Evolutionary conservation across 2,329 filamentous ascomycete genomes (phyloP).

Genomic region (Monilinia fructigena): DNA sequence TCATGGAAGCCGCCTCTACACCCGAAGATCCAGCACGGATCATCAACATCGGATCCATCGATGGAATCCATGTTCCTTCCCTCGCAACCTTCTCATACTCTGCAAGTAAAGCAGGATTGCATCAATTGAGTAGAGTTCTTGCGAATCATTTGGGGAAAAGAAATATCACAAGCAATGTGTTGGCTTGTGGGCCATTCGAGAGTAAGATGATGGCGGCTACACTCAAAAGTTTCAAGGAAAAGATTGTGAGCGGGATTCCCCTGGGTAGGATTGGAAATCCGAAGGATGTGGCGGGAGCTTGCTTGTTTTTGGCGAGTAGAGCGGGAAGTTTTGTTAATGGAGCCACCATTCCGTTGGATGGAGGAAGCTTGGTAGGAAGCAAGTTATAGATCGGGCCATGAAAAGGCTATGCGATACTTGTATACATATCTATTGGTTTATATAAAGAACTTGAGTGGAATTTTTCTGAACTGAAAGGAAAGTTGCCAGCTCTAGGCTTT

Average conservation of each 20-base stretch:
- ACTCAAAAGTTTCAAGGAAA: conserved; percentile 55
- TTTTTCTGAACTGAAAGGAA: not conserved
- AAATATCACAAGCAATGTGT: conserved; percentile 63
- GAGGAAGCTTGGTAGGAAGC: conserved; percentile 49
- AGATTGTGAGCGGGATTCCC: conserved; percentile 60
- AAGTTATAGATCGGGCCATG: conserved; percentile 44
- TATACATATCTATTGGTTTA: not conserved
- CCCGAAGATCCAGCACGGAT: conserved; percentile 52
- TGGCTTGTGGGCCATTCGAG: conserved; percentile 70
- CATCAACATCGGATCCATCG: conserved; percentile 65
- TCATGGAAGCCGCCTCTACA: conserved; percentile 54
- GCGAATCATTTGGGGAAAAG: conserved; percentile 60
- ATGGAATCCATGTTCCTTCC: conserved; percentile 59
- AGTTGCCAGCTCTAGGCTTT: not conserved
- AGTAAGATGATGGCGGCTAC: conserved; percentile 74
- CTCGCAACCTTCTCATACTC: conserved; percentile 61
- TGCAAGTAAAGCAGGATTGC: conserved; percentile 61
- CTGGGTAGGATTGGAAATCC: conserved; percentile 65
- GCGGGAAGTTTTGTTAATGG: conserved; percentile 68
- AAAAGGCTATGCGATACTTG: not conserved
- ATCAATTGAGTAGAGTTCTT: conserved; percentile 64
- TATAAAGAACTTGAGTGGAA: not conserved
- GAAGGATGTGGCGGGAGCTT: conserved; percentile 69
- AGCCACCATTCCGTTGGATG: conserved; percentile 62
- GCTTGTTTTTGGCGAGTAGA: conserved; percentile 65